Evolutionary conservation across 2,329 filamentous ascomycete species (phyloP).

Genomic region (Hymenoscyphus scutula): DNA sequence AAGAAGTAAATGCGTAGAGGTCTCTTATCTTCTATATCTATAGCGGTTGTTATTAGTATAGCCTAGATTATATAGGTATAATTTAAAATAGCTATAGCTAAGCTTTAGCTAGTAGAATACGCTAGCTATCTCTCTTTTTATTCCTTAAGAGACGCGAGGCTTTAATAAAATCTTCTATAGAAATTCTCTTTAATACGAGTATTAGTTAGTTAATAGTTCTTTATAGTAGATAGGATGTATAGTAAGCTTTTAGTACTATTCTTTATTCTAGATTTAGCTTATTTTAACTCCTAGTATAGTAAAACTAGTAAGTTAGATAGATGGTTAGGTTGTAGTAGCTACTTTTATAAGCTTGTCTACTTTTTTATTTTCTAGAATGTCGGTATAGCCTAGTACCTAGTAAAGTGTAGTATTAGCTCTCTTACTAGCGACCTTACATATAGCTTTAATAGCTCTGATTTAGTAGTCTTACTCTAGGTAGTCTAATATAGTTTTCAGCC

Average conservation of each 20-base stretch:
- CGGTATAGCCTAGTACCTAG: neutral
- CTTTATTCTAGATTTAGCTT: neutral
- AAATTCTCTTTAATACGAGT: neutral
- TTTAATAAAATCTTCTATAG: neutral
- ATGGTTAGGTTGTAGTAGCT: neutral
- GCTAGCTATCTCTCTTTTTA: neutral
- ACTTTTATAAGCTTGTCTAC: neutral
- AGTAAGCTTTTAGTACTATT: neutral
- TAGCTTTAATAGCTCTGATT: neutral
- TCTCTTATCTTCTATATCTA: neutral
- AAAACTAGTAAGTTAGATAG: neutral
- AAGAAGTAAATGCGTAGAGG: no score
- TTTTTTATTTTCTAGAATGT: neutral
- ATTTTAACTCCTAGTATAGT: neutral
- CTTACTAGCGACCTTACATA: neutral
- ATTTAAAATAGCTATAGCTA: neutral
- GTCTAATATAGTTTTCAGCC: neutral
- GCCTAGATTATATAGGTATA: neutral
- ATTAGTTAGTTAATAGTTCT: neutral
- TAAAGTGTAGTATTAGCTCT: neutral
- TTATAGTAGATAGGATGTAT: neutral
- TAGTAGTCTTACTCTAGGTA: neutral
- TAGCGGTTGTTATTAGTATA: neutral
- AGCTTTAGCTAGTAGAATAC: neutral
- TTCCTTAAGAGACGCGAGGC: neutral